A percentile compares a stretch with the other conserved stretches of the same genome.
phyloP scores from a whole-genome alignment of 73 alveolate species.

The Symbiodinium pilosum region DNA sequence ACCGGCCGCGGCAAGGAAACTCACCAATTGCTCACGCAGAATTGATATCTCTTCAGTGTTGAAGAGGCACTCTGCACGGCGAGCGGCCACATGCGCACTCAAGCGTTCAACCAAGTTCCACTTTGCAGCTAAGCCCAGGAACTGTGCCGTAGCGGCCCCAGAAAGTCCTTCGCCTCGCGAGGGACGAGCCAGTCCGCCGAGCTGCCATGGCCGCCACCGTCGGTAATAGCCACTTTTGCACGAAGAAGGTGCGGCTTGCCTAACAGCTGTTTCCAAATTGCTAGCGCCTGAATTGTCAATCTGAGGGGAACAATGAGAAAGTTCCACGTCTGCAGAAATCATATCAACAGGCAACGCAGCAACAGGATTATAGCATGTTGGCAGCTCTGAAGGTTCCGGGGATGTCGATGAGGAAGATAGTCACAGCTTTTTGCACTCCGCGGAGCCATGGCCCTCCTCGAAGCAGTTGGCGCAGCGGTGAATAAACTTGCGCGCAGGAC shows the following conservation, averaged over 20 bases:
- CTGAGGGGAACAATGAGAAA: background rate
- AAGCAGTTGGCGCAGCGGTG: background rate
- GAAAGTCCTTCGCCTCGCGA: background rate
- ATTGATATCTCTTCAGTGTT: background rate
- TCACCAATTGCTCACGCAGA: background rate
- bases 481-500: background rate
- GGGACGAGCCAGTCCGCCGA: constrained; percentile 18
- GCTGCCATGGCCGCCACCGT: constrained; percentile 13
- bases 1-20: background rate
- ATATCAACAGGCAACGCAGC: background rate
- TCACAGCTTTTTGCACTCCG: background rate
- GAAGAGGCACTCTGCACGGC: background rate
- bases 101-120: background rate
- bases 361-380: background rate
- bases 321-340: background rate
- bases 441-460: background rate
- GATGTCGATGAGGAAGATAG: background rate
- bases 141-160: background rate
- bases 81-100: background rate
- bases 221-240: background rate
- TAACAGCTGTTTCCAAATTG: background rate
- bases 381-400: background rate
- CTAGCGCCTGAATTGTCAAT: background rate
- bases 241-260: background rate
- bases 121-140: background rate